phyloP scores from a whole-genome alignment of 73 alveolate species.

The Symbiodinium natans region DNA sequence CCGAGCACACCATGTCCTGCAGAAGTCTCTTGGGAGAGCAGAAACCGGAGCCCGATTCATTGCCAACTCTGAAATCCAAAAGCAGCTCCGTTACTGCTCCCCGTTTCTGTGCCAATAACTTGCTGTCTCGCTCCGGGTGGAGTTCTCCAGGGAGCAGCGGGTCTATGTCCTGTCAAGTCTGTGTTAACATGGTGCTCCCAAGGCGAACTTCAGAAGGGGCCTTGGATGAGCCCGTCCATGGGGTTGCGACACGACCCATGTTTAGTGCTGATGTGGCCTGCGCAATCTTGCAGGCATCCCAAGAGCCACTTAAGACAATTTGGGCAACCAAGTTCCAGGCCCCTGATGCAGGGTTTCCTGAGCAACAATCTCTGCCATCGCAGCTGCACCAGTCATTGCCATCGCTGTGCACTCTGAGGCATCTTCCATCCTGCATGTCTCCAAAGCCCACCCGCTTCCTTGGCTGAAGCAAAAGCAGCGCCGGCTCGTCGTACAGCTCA shows the following conservation, averaged over 20 bases:
- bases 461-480: background rate
- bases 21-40: no score
- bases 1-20: background rate
- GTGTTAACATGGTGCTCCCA: no score
- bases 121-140: background rate
- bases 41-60: no score
- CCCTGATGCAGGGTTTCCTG: background rate
- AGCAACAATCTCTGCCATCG: background rate
- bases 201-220: no score
- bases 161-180: background rate
- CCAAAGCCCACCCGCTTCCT: background rate
- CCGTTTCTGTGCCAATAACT: no score
- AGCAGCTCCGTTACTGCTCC: no score
- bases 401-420: background rate
- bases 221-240: constrained; percentile 46
- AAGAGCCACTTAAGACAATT: background rate
- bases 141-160: background rate
- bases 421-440: background rate
- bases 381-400: no score
- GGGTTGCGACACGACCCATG: constrained; percentile 84
- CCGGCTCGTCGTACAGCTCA: no score
- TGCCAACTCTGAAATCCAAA: no score
- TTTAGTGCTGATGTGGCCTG: constrained; percentile 46
- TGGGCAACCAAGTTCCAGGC: background rate
- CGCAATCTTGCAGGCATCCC: no score